Evolutionary conservation across 1,284 basidiomycete genomes (phyloP).

Genomic region (Austroboletus rostrupii): DNA sequence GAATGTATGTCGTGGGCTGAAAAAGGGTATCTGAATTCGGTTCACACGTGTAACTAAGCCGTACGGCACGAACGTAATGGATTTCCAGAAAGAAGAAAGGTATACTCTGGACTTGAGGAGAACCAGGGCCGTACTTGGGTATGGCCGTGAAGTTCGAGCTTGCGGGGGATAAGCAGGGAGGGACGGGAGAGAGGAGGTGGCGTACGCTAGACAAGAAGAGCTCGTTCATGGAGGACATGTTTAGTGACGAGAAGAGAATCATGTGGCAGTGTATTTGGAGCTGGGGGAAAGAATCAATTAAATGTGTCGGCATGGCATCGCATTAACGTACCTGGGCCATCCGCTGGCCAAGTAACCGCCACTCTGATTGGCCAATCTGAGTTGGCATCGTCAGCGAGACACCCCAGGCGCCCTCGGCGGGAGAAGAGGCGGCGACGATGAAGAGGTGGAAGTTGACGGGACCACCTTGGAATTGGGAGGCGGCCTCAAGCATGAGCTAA

Average conservation of each 20-base stretch:
- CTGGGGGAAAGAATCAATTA: conserved; percentile 33
- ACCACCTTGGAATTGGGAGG: conserved; percentile 32
- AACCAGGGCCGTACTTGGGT: conserved; percentile 38
- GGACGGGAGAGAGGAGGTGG: conserved; percentile 7
- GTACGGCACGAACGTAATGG: conserved; percentile 9
- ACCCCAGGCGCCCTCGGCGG: conserved; percentile 35
- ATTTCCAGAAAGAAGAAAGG: conserved; percentile 34
- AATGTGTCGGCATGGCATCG: conserved; percentile 5
- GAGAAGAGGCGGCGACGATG: conserved; percentile 50
- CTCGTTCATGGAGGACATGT: conserved; percentile 41
- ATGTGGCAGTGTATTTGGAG: conserved; percentile 56
- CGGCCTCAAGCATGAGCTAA: conserved; percentile 29
- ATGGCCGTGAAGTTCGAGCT: conserved; percentile 43
- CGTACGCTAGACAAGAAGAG: conserved; percentile 56
- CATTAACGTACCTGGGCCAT: conserved; percentile 42
- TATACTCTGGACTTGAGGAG: conserved; percentile 31
- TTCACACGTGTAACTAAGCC: neutral
- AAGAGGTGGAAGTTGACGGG: conserved; percentile 51
- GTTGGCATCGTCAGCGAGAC: conserved; percentile 17
- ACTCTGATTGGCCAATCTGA: conserved; percentile 31
- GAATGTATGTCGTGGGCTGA: conserved; percentile 1
- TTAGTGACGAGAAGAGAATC: conserved; percentile 44
- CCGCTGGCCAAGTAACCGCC: conserved; percentile 42
- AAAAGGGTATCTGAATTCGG: neutral
- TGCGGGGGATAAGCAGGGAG: conserved; percentile 11